Base-by-base conservation (phyloP, 352 stramenopile species). In the Phytophthora sp. region DNA sequence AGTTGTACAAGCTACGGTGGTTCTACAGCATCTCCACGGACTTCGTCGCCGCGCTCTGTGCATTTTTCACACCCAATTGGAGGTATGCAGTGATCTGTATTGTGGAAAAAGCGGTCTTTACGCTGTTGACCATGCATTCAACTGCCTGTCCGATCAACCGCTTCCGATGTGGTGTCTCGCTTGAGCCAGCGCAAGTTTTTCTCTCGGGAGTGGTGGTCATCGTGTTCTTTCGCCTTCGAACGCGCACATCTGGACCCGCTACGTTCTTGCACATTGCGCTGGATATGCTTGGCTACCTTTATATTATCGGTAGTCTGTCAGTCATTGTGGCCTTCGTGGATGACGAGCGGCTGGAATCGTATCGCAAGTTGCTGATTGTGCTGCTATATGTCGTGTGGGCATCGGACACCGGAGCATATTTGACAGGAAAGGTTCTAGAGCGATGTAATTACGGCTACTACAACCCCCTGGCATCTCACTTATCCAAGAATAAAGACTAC, bases 401-500 rank as follows among this genome's bases (percentile, higher is more conserved):
- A 39, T 92, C 87, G 26, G 96, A 99, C 72, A 94, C 98, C 0
- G 94, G 93, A 37, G 96, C 95, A 8, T 99, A 98, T 74, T 87
- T 98, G 50, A 89, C 87, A 4, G 96, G 96, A 23, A 90, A 97
- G 28, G 63, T 89, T 28, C 92, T 97, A 51, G 88, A 91, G 37
- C 78, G 82, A n/a, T 88, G 93, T 10, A 87, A 97, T 38, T 86
- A 98, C 32, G 77, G 79, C 20, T 74, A 77, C 15, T 87, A 98
- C 28, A 90, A 95, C 46, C 79, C 81, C 4, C 82, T 96, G 11
- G 95, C 94, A 9, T 83, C 90, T 0, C 91, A 94, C 32, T 62
- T 97, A 26, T 98, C 89, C 41, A 96, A 96, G 30, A 98, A 98
- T 77, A 99, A 99, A 66, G 97, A 97, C 43, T 90, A 98, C 18